Conservation (phyloP, 2,329 filamentous ascomycete species). For the Cryphonectria japonica region DNA sequence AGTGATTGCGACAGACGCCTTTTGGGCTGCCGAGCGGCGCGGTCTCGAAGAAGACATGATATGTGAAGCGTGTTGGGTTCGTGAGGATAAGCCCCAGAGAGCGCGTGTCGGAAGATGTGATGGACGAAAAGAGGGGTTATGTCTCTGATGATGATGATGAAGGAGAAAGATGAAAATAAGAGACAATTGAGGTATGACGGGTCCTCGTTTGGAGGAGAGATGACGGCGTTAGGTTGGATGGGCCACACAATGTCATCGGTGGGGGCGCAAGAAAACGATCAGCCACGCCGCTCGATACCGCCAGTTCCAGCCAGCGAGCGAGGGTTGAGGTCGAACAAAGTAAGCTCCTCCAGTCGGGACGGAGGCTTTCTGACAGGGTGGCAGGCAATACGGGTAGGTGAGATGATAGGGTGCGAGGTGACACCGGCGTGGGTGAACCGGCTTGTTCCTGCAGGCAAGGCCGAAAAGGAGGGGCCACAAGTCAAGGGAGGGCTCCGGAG, state of each 20-base stretch:
- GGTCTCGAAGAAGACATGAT: constrained; percentile 53
- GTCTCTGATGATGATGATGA: constrained; percentile 1
- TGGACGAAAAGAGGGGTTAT: not conserved
- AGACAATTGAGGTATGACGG: constrained; percentile 7
- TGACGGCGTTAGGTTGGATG: constrained; percentile 21
- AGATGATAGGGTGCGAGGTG: constrained; percentile 18
- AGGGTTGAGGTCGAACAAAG: constrained; percentile 2
- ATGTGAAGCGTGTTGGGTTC: not conserved
- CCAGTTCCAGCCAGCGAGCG: not conserved
- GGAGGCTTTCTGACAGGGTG: constrained; percentile 8
- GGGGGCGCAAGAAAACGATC: constrained; percentile 24
- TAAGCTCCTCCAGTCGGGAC: not conserved
- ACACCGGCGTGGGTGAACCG: constrained; percentile 3
- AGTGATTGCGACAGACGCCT: constrained; percentile 51
- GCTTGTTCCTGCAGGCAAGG: constrained; percentile 12
- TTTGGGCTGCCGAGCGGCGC: constrained; percentile 51
- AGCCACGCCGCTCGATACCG: constrained; percentile 19
- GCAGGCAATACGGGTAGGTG: constrained; percentile 13
- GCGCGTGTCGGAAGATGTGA: not conserved
- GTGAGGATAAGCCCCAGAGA: not conserved
- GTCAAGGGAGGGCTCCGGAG: constrained; percentile 17
- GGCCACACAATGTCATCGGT: constrained; percentile 22
- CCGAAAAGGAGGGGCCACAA: not conserved
- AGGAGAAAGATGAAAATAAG: constrained; percentile 4
- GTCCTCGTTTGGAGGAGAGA: constrained; percentile 11